Base-by-base conservation (phyloP, 1,139 yeast genomes). In the Sugiyamaella grinbergsii region DNA sequence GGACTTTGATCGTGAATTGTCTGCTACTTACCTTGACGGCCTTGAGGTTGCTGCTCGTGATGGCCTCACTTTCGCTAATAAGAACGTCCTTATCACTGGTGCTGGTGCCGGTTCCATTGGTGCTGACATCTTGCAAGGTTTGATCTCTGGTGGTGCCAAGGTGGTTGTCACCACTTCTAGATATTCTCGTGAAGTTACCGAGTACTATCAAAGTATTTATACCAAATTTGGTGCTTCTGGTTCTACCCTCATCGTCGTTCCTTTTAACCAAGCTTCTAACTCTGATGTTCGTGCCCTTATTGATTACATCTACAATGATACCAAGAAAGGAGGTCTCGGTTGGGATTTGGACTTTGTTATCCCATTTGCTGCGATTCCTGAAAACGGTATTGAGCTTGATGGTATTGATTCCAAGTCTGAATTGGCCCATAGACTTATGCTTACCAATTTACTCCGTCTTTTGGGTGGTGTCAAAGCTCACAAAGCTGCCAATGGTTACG, bases 91-190 rank as follows among this genome's bases (percentile, higher is more conserved):
- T 66, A 79, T 93, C 62, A 93, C 98, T 49, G 98, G 98, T 77
- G 98, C 98, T 49, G 98, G 98, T 77, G 93, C 89, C 50, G 98
- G 98, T 47, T 93, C 98, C 49, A 93, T 93, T 70, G 98, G 98
- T 74, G 97, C 97, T 55, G 97, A 93, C 72, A 82, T 93, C 61
- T 78, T 93, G 69, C 95, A 88, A 76, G 98, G 98, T 59, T 79
- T 93, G 69, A 77, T 93, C 52, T 83, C 94, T 68, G 98, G 98
- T 75, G 98, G 98, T 78, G 98, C 98, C 52, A 88, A 87, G 72
- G 97, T 91, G 63, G 77, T 93, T 68, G 96, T 93, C 52, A 93
- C 98, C 42, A 93, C 98, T 50, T 90, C 97, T 29, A 82, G 97
- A 71, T 93, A 86, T 80, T 87, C 96, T 60, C 88, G 88, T 76